These are phyloP conservation scores for grape (Vitis vinifera) DNA, from an alignment of 164 flowering plant genomes.

Conservation along the genomic window DNA sequence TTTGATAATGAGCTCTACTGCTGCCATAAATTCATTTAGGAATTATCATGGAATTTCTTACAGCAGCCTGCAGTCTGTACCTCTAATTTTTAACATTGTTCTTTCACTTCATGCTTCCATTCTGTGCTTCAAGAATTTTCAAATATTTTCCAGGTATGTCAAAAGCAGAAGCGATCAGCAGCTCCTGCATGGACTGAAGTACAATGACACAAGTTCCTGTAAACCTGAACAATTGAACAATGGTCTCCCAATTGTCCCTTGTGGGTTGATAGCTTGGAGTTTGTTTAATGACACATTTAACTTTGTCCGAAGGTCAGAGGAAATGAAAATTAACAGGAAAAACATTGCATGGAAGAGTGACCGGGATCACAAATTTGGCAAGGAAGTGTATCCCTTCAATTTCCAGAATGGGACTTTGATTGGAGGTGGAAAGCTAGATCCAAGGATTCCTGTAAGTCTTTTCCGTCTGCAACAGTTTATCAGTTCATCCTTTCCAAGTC, in stretches of 20 bases:
- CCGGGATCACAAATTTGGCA: constrained; percentile 80
- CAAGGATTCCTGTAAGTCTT: constrained; percentile 66
- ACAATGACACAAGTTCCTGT: constrained; percentile 63
- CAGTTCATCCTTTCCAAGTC: background rate
- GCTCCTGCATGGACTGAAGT: constrained; percentile 57
- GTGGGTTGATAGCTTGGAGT: constrained; percentile 92
- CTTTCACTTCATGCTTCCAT: background rate
- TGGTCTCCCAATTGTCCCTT: constrained; percentile 80
- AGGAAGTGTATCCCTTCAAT: constrained; percentile 76
- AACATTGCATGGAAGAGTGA: constrained; percentile 90
- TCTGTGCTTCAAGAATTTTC: background rate
- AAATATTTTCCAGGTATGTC: constrained; percentile 42
- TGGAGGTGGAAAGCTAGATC: constrained; percentile 79
- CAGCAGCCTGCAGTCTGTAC: too few species aligned
- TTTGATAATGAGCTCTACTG: too few species aligned
- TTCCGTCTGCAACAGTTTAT: background rate
- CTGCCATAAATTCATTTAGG: background rate
- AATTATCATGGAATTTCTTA: background rate
- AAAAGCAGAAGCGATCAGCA: constrained; percentile 73
- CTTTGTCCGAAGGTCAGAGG: constrained; percentile 37
- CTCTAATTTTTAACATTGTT: too few species aligned
- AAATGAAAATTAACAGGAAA: constrained; percentile 59
- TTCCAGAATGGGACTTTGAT: constrained; percentile 80
- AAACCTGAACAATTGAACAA: constrained; percentile 57
- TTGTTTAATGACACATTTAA: constrained; percentile 75